A percentile compares a stretch with the other conserved stretches of the same genome.
Conservation (phyloP, 305 asterid genomes). For the Striga hermonthica region DNA sequence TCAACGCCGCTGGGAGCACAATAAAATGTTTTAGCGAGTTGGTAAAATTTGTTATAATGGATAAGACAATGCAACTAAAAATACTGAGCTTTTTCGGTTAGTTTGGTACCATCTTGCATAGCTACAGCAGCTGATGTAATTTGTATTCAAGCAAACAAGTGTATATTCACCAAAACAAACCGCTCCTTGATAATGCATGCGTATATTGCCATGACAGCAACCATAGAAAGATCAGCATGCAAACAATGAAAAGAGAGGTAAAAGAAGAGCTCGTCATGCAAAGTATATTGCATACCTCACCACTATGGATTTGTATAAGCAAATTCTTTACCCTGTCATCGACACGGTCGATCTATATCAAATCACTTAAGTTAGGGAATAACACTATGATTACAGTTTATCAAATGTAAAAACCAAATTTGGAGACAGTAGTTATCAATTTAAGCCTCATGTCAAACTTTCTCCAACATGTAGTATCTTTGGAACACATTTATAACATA, state of each 20-base stretch:
- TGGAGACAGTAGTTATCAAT: too few species aligned
- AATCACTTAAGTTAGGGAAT: constrained; percentile 21
- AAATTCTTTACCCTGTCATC: constrained; percentile 66
- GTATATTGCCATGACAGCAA: neutral
- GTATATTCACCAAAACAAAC: neutral
- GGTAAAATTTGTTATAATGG: neutral
- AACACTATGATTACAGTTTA: neutral
- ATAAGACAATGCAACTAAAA: neutral
- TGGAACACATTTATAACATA: constrained; percentile 4
- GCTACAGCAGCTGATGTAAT: neutral
- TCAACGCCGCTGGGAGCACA: too few species aligned
- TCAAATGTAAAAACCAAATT: neutral
- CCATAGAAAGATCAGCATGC: constrained; percentile 6
- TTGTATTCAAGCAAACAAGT: neutral
- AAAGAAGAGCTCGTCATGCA: constrained; percentile 16
- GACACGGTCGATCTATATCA: constrained; percentile 60
- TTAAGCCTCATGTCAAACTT: neutral
- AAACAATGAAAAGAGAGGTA: constrained; percentile 13
- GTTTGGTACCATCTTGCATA: neutral
- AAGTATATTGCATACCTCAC: constrained; percentile 53
- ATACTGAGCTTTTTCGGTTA: neutral
- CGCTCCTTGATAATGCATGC: constrained; percentile 1
- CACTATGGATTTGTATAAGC: constrained; percentile 62
- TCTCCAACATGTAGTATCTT: neutral
- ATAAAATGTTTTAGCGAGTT: neutral